Base-by-base conservation (phyloP, 2,329 filamentous ascomycete genomes). In the Stenocarpella maydis region DNA sequence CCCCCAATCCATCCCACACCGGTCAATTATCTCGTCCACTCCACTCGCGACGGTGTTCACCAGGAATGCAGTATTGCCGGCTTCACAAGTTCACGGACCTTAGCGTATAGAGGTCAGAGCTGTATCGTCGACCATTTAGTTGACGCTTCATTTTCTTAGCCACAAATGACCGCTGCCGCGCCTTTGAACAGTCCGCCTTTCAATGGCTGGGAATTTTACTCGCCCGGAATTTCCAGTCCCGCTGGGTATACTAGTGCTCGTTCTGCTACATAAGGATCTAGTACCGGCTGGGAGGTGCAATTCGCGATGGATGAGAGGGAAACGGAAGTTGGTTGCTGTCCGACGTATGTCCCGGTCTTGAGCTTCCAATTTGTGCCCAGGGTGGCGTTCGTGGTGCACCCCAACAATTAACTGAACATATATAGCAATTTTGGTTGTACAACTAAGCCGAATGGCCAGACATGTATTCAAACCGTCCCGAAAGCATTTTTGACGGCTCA, bases 151-250 rank as follows among this genome's bases (percentile, higher is more conserved):
- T 28, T 31, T n/a, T 65, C 45, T 28, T 65, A 45, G 61, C 61
- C 61, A 12, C 31, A 39, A 15, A 34, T 17, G 28, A 65, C 61
- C 28, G 45, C 61, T n/a, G 49, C 45, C 21, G 61, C 61, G 31
- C 45, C 45, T 21, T 21, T 52, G 34, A 49, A 37, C 3, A 39
- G 15, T n/a, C 45, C 61, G 10, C 61, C 61, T 15, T n/a, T 65
- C 1, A 39, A 49, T 15, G 61, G 61, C 14, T 65, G 61, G 61
- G 61, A 45, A 3, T 52, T 65, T 7, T 65, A 65, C 49, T 65
- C 45, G 45, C 61, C 61, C 21, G 61, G 43, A 8, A n/a, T 65
- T 19, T 49, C n/a, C 2, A 52, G 61, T n/a, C 61, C 61, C 6
- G 45, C 61, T 19, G 61, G 34, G 17, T 26, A 65, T 45, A 60